A percentile compares a stretch with the other conserved stretches of the same genome.
Evolutionary conservation across 495 filamentous ascomycete genomes (phyloP).

Genomic region (Mytilinidion resinicola): DNA sequence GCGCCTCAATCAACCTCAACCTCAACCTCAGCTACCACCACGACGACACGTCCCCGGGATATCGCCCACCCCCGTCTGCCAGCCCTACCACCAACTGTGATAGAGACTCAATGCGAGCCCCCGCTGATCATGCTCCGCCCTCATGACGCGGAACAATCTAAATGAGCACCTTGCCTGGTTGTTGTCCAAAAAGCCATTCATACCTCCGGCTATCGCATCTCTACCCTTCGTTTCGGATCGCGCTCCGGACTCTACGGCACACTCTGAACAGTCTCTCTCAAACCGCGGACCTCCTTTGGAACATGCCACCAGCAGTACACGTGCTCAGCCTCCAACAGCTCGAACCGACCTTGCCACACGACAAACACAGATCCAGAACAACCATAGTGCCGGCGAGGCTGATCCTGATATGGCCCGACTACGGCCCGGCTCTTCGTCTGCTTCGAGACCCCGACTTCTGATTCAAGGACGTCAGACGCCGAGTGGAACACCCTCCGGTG

Average conservation of each 20-base stretch:
- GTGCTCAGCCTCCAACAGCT: neutral
- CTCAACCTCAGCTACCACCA: too few species aligned
- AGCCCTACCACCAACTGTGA: neutral
- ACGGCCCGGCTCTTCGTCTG: slow-evolving; percentile 46
- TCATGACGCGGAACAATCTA: slow-evolving; percentile 64
- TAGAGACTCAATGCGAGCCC: slow-evolving; percentile 9
- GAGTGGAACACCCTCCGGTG: neutral
- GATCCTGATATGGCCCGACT: slow-evolving; percentile 52
- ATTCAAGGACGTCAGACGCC: slow-evolving; percentile 26
- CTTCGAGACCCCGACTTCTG: slow-evolving; percentile 46
- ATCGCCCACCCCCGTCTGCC: neutral
- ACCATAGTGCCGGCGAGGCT: slow-evolving; percentile 3
- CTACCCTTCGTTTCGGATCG: slow-evolving; percentile 20
- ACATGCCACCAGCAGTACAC: slow-evolving; percentile 11
- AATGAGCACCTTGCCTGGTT: slow-evolving; percentile 55
- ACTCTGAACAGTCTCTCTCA: slow-evolving; percentile 5
- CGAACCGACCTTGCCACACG: slow-evolving; percentile 7
- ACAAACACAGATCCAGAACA: neutral
- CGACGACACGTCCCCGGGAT: too few species aligned
- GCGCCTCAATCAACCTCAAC: too few species aligned
- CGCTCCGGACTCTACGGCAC: slow-evolving; percentile 8
- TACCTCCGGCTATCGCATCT: slow-evolving; percentile 25
- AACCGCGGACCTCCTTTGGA: neutral
- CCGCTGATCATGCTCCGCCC: slow-evolving; percentile 28
- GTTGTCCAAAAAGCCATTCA: slow-evolving; percentile 41